Base-by-base conservation (phyloP, 257 asterid species). In the Lavandula angustifolia region DNA sequence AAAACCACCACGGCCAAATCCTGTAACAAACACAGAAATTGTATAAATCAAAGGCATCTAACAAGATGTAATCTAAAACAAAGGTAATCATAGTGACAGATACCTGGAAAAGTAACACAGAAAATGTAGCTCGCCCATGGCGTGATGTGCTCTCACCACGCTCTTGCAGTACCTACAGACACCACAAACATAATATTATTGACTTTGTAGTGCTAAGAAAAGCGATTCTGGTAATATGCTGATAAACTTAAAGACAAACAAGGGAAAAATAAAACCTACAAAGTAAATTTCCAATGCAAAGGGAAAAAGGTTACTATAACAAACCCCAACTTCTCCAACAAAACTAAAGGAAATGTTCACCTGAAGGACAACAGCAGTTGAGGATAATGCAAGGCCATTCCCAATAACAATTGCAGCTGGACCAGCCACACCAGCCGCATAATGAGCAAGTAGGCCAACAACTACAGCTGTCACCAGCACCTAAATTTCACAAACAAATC, bases 141-240 rank as follows among this genome's bases (percentile, higher is more conserved):
- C 99, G 99, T 63, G 98, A 94, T 69, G 99, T 90, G 86, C 99
- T 94, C 84, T 94, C 99, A 73, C 99, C 98, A 38, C 99, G 89
- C 68, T 94, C 99, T 75, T 94, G 99, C 79, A 94, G 80, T 60
- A 94, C 99, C 99, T 94, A 80, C 81, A 77, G 65, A 73, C 52
- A 83, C 50, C 75, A 66, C 48, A 64, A 7, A 32, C 9, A 70
- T 69, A 51, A 78, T 57, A 59, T 62, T 69, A 77, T 49, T 22
- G 27, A 64, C 56, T 64, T 71, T 42, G 42, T n/a, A 62, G 60
- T 16, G 46, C 62, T 51, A 43, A 58, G 57, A 69, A 51, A 41
- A 34, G 11, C 16, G 44, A 22, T 22, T 12, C 10, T 17, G 17
- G 8, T 12, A 22, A 31, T 40, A 44, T 70, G 35, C 22, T 48